Evolutionary conservation across 2,329 filamentous ascomycete genomes (phyloP).

Genomic region (Ciborinia camelliae): DNA sequence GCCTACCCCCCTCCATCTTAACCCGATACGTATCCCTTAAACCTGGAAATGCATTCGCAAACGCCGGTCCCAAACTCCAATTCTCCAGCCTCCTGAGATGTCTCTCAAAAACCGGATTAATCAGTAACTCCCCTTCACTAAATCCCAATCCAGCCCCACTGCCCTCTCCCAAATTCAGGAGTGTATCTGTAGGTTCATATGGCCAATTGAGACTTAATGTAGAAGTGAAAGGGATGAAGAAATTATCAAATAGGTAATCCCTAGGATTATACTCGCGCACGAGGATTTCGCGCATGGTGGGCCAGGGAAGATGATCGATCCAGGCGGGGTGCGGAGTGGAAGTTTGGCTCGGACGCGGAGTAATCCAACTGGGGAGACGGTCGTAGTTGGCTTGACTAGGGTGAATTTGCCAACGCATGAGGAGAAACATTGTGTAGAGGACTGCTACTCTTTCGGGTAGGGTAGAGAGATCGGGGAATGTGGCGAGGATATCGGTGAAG

Average conservation of each 20-base stretch:
- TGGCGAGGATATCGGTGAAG: slow-evolving; percentile 78
- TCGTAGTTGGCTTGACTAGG: slow-evolving; percentile 78
- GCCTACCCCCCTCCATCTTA: slow-evolving; percentile 32
- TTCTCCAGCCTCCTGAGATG: slow-evolving; percentile 74
- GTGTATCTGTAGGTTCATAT: slow-evolving; percentile 68
- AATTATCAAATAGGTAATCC: slow-evolving; percentile 69
- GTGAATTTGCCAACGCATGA: slow-evolving; percentile 82
- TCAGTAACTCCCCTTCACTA: slow-evolving; percentile 63
- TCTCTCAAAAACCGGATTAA: slow-evolving; percentile 83
- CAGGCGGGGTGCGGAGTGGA: slow-evolving; percentile 69
- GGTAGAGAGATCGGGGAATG: slow-evolving; percentile 76
- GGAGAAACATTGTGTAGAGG: slow-evolving; percentile 80
- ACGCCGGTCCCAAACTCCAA: slow-evolving; percentile 73
- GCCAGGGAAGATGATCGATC: slow-evolving; percentile 81
- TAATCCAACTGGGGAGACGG: slow-evolving; percentile 69
- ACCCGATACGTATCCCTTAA: slow-evolving; percentile 45
- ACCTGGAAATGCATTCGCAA: slow-evolving; percentile 61
- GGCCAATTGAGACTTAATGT: slow-evolving; percentile 81
- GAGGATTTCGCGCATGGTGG: slow-evolving; percentile 67
- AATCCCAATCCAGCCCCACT: slow-evolving; percentile 53
- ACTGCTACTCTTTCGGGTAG: slow-evolving; percentile 80
- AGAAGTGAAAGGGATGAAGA: slow-evolving; percentile 77
- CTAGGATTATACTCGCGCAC: slow-evolving; percentile 47
- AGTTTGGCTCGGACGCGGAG: slow-evolving; percentile 64
- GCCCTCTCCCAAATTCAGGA: slow-evolving; percentile 54